phyloP scores from a whole-genome alignment of 305 asterid genomes.

The Solanum hybrid region DNA sequence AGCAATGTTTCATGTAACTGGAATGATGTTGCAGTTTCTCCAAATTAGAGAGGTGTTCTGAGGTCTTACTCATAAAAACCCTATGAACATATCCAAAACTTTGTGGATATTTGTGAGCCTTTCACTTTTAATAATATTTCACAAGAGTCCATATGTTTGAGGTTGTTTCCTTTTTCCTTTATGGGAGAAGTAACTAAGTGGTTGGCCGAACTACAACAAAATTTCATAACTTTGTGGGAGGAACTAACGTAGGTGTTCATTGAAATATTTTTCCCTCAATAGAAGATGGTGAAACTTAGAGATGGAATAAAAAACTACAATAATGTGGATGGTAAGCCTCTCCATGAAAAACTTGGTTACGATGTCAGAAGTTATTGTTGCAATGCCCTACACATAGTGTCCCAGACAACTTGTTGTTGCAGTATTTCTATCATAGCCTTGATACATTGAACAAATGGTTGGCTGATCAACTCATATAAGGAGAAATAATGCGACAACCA shows the following conservation, averaged over 20 bases:
- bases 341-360: neutral
- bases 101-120: neutral
- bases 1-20: neutral
- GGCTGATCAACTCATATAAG: neutral
- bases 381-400: neutral
- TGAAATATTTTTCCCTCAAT: neutral
- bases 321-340: neutral
- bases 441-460: neutral
- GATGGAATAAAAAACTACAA: neutral
- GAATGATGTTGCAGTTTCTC: neutral
- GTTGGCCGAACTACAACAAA: neutral
- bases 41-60: neutral
- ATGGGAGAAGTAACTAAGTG: neutral
- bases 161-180: neutral
- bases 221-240: neutral
- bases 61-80: neutral
- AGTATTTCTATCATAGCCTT: neutral
- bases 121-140: neutral
- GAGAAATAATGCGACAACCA: neutral
- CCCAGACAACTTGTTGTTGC: neutral
- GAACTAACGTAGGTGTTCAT: neutral
- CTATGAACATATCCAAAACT: neutral
- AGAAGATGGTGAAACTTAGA: neutral
- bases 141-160: neutral
- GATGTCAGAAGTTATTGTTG: neutral